Conservation (phyloP, 2,329 filamentous ascomycete species). For the Pestalotiopsis sp. region DNA sequence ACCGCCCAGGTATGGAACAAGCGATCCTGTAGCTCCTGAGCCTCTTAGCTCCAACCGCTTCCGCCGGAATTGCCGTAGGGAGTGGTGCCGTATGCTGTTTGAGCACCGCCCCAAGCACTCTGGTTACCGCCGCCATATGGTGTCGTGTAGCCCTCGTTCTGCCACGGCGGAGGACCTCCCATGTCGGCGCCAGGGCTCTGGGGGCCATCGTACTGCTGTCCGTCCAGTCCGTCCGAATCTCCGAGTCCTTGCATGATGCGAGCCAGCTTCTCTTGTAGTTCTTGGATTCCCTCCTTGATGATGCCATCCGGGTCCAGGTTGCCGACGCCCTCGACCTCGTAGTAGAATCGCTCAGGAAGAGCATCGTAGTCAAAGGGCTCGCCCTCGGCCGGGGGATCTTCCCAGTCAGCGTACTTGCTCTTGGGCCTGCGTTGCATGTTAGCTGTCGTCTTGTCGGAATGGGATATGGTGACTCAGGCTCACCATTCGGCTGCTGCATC, state of each 20-base stretch:
- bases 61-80: conserved; percentile 55
- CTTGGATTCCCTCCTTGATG: conserved; percentile 84
- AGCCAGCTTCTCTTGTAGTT: conserved; percentile 89
- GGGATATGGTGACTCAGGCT: conserved; percentile 29
- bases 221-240: conserved; percentile 57
- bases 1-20: neutral
- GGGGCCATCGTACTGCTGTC: conserved; percentile 61
- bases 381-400: conserved; percentile 78
- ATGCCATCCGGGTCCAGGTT: conserved; percentile 88
- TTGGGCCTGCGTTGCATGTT: conserved; percentile 64
- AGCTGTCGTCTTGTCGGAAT: conserved; percentile 17
- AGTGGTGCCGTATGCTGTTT: conserved; percentile 41
- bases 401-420: conserved; percentile 78
- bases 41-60: conserved; percentile 41
- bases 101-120: conserved; percentile 65
- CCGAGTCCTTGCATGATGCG: conserved; percentile 68
- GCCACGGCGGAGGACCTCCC: conserved; percentile 59
- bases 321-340: conserved; percentile 88
- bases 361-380: conserved; percentile 92
- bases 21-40: too few relatives aligned
- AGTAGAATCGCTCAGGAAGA: conserved; percentile 83
- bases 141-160: conserved; percentile 69
- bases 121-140: conserved; percentile 64
- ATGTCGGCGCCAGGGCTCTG: conserved; percentile 67
- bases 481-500: conserved; percentile 85